Evolutionary conservation across 1,284 basidiomycete genomes (phyloP), one percentile per base, ranked within the genome.

Genomic region (Heterobasidion irregulare): DNA sequence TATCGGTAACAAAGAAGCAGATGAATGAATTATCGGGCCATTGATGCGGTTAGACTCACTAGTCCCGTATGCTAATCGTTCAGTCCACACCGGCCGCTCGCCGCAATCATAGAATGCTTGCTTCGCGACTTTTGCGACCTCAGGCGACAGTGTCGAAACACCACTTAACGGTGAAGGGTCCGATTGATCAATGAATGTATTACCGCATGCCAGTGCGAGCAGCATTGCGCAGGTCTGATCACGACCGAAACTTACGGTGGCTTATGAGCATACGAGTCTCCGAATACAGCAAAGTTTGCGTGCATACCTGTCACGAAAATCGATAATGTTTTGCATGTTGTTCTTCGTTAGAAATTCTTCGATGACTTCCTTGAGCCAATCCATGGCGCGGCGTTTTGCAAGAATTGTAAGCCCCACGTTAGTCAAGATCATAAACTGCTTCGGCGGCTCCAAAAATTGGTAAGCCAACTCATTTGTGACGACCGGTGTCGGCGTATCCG

Each of bases 161-260:
- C 70, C 74, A 18, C 79, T 79, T 18, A 75, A 63, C n/a, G 72
- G 66, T 19, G 75, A 69, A 53, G 73, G 71, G 53, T 82, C 79
- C 35, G 70, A 68, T 32, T 73, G 67, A 59, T 86, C 82, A 55
- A 89, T 67, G 70, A 85, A 90, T 0, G 83, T 84, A 63, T 89
- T 91, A 35, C 88, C 88, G 60, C 84, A 79, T 2, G 88, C 85
- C 54, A 81, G 81, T 13, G 84, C 89, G 12, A 97, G 77, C n/a
- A 94, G 81, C 86, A 96, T 95, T 12, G 92, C 87, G 64, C 92
- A 95, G 1, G 90, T 89, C 66, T 97, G 90, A 66, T 93, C 88
- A 52, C 89, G 80, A 47, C 93, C 92, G 68, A 88, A 94, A 64
- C 91, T 94, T 19, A 60, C 12, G 59, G 16, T n/a, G n/a, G 16